Evolutionary conservation across 2,329 filamentous ascomycete genomes (phyloP).

Genomic region (Xylaria sp.): DNA sequence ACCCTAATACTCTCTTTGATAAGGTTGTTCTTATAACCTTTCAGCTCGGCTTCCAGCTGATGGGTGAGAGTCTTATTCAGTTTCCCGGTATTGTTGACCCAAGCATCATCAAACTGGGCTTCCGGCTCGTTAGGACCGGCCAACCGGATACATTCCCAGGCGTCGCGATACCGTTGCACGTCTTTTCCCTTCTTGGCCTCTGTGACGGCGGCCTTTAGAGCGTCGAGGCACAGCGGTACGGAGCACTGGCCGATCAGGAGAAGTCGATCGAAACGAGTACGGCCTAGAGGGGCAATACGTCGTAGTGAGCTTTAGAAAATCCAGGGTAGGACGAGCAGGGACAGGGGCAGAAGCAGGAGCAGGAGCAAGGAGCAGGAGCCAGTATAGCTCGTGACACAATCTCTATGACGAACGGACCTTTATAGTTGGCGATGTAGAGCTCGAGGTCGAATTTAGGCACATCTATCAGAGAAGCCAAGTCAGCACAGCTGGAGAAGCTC

Average conservation of each 20-base stretch:
- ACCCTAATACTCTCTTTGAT: conserved; percentile 97
- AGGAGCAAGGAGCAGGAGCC: too few species aligned
- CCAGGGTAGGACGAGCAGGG: background rate
- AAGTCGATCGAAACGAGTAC: conserved; percentile 83
- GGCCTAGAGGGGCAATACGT: conserved; percentile 62
- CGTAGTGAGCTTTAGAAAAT: conserved; percentile 13
- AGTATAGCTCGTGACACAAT: background rate
- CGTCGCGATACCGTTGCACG: conserved; percentile 74
- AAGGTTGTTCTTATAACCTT: conserved; percentile 94
- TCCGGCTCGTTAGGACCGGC: conserved; percentile 75
- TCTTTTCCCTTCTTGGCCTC: conserved; percentile 83
- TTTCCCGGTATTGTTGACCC: conserved; percentile 76
- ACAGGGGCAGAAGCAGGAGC: background rate
- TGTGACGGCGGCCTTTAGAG: conserved; percentile 78
- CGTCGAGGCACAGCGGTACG: conserved; percentile 79
- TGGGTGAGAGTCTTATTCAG: conserved; percentile 75
- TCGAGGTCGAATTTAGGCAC: conserved; percentile 91
- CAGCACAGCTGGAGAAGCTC: conserved; percentile 1
- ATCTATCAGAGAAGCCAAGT: conserved; percentile 59
- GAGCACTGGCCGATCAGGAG: conserved; percentile 83
- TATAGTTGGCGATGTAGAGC: conserved; percentile 89
- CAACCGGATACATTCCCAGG: conserved; percentile 71
- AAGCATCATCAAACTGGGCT: conserved; percentile 73
- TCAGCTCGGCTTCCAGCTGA: conserved; percentile 84
- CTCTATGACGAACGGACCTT: conserved; percentile 68